Evolutionary conservation across 2,329 filamentous ascomycete genomes (phyloP).

Genomic region (Ceratocystis huliohia): DNA sequence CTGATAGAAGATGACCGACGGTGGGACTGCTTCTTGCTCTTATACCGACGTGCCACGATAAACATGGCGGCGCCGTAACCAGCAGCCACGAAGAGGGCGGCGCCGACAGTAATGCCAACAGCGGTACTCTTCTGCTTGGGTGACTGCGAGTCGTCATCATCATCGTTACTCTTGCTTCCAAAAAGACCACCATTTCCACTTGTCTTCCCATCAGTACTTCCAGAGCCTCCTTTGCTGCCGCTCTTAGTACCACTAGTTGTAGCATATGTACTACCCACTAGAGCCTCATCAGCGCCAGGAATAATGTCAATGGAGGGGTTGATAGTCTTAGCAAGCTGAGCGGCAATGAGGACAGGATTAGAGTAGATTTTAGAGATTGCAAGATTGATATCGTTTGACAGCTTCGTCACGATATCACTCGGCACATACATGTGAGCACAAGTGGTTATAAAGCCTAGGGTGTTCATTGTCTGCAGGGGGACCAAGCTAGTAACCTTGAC

Average conservation of each 20-base stretch:
- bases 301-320: slow-evolving; percentile 67
- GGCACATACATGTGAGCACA: slow-evolving; percentile 59
- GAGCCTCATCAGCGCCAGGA: slow-evolving; percentile 33
- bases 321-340: slow-evolving; percentile 64
- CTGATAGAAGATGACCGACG: slow-evolving; percentile 63
- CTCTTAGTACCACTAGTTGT: slow-evolving; percentile 24
- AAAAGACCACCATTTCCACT: slow-evolving; percentile 20
- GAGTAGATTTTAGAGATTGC: slow-evolving; percentile 65
- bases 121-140: slow-evolving; percentile 50
- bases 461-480: slow-evolving; percentile 58
- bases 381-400: slow-evolving; percentile 57
- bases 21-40: slow-evolving; percentile 69
- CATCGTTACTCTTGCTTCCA: slow-evolving; percentile 31
- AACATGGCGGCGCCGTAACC: slow-evolving; percentile 95
- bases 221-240: not conserved
- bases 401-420: slow-evolving; percentile 49
- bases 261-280: slow-evolving; percentile 29
- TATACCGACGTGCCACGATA: slow-evolving; percentile 78
- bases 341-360: slow-evolving; percentile 51
- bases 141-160: slow-evolving; percentile 38
- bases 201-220: slow-evolving; percentile 3
- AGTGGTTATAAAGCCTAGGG: slow-evolving; percentile 69
- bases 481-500: slow-evolving; percentile 58
- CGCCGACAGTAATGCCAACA: slow-evolving; percentile 61
- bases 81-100: slow-evolving; percentile 63